A percentile compares a stretch with the other conserved stretches of the same genome.
Conservation (phyloP, 192 early-diverging fungal genomes). For the Mortierella antarctica region DNA sequence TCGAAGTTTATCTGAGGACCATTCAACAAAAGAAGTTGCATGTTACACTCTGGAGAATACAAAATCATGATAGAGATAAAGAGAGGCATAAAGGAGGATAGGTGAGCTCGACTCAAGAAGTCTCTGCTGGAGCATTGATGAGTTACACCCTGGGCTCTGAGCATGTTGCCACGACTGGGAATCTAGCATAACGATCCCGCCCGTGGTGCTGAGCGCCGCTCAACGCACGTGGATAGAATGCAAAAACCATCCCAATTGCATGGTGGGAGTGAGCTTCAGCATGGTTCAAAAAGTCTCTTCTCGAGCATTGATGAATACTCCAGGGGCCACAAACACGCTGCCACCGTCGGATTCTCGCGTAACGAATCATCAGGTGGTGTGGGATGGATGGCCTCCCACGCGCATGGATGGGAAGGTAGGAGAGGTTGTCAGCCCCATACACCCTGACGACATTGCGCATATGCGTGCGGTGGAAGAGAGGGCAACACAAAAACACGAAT, state of each 20-base stretch:
- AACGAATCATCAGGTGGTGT: slow-evolving; percentile 32
- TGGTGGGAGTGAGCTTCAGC: slow-evolving; percentile 32
- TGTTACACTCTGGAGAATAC: too few species aligned
- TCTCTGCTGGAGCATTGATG: slow-evolving; percentile 32
- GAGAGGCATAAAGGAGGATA: too few species aligned
- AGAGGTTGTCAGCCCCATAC: slow-evolving; percentile 41
- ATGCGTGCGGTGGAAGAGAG: too few species aligned
- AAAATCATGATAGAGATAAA: too few species aligned
- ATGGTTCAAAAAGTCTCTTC: slow-evolving; percentile 47
- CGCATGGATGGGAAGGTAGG: slow-evolving; percentile 21
- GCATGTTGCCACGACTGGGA: slow-evolving; percentile 20
- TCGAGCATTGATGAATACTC: slow-evolving; percentile 13
- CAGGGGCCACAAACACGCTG: slow-evolving; percentile 17
- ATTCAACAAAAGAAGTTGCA: too few species aligned
- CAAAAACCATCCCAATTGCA: slow-evolving; percentile 22
- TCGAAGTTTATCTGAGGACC: too few species aligned
- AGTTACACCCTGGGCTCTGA: slow-evolving; percentile 23
- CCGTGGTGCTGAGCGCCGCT: slow-evolving; percentile 26
- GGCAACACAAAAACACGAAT: too few species aligned
- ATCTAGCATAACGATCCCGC: slow-evolving; percentile 36
- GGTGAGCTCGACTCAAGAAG: slow-evolving; percentile 36
- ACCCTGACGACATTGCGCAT: slow-evolving; percentile 12
- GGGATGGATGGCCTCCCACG: slow-evolving; percentile 29
- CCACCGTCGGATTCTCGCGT: slow-evolving; percentile 23
- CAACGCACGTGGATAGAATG: slow-evolving; percentile 33